Base-by-base conservation (phyloP, 371 early-diverging fungal genomes). In the Lichtheimia ramosa region DNA sequence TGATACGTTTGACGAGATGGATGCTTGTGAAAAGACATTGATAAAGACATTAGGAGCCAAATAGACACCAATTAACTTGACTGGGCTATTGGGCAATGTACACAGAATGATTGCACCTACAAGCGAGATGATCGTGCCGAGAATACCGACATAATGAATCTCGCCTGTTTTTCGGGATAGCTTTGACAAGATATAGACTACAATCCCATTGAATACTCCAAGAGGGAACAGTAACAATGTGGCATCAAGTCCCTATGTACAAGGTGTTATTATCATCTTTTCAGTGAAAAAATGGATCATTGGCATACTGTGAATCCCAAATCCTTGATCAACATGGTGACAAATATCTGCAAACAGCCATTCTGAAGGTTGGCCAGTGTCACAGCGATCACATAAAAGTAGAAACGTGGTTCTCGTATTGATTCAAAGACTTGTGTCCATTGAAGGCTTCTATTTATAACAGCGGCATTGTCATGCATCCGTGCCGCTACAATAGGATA, bases 271-370 rank as follows among this genome's bases (percentile, higher is more conserved):
- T 34, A 27, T 3, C 27, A 3, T 25, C 5, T 3, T 25, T 16
- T 7, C 10, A 14, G 51, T 6, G 25, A 3, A 24, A n/a, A 50
- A 15, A 21, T 52, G 2, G 15, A 51, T 51, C 7, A 24, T 15
- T 3, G 6, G 16, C 53, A 21, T 64, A 64, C 64, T 8, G 64
- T 46, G 25, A 64, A 64, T 28, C 64, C 64, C 41, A 59, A 46
- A 14, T 49, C 54, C 15, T 25, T 34, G 27, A 58, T 59, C 2
- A 64, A 51, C 28, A 55, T 51, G 7, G 60, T 49, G 6, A 48
- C 39, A 23, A 51, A 65, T 2, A 57, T 46, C 10, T 54, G 54
- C 27, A 61, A 21, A 14, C 48, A 50, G 3, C 65, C 65, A 15
- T 60, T 61, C 5, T 46, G 55, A 13, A 65, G 16, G 39, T 43